phyloP scores from a whole-genome alignment of 305 asterid genomes.

The Euphrasia arctica region DNA sequence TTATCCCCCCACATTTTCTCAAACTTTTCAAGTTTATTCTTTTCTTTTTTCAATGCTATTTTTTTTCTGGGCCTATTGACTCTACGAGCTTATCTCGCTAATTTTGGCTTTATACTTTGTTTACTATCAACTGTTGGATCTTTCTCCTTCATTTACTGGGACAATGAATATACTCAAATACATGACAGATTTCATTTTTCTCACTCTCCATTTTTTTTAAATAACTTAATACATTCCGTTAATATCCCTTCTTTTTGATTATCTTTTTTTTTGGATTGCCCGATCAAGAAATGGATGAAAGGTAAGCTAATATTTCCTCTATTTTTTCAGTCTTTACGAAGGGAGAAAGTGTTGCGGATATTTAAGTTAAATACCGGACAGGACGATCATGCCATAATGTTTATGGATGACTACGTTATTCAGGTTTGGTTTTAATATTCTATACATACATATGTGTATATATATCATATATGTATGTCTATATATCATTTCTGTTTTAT shows the following conservation, averaged over 20 bases:
- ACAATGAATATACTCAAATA: not conserved
- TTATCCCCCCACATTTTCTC: no score
- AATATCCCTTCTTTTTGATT: no score
- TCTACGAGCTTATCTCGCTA: not conserved
- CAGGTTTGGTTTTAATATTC: slow-evolving; percentile 56
- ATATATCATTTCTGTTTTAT: not conserved
- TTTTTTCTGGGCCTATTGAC: not conserved
- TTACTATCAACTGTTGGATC: not conserved
- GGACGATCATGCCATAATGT: slow-evolving; percentile 93
- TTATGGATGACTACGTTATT: slow-evolving; percentile 68
- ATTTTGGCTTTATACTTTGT: not conserved
- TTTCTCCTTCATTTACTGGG: slow-evolving; percentile 16
- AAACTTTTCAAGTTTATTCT: no score
- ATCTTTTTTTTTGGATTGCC: not conserved
- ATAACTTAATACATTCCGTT: no score
- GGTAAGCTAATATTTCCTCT: slow-evolving; percentile 12
- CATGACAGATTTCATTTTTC: not conserved
- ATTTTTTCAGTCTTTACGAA: slow-evolving; percentile 62
- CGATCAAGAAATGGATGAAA: slow-evolving; percentile 6
- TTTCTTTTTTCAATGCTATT: not conserved
- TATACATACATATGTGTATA: not conserved
- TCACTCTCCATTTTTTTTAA: no score
- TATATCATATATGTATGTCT: no score
- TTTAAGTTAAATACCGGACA: slow-evolving; percentile 91
- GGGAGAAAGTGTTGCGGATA: slow-evolving; percentile 65